These are phyloP conservation scores for Acorus gramineus DNA, from an alignment of 106 monocot species.

Conservation along the genomic window DNA sequence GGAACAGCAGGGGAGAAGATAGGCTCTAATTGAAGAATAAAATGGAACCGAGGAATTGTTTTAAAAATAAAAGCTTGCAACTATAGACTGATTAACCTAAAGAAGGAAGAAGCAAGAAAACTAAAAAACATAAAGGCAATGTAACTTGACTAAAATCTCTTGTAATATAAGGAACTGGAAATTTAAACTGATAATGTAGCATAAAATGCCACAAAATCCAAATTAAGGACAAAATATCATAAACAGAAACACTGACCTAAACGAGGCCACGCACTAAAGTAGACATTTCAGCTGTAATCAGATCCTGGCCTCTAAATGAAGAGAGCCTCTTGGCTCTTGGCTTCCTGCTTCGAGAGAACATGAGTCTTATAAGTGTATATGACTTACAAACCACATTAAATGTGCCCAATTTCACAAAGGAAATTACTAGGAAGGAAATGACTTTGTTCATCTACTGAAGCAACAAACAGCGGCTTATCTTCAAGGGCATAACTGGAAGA, in stretches of 20 bases:
- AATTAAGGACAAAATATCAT: slow-evolving; percentile 30
- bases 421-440: slow-evolving; percentile 40
- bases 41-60: too few relatives aligned
- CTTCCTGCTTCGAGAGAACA: slow-evolving; percentile 88
- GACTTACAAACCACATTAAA: slow-evolving; percentile 33
- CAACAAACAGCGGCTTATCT: slow-evolving; percentile 20
- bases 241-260: slow-evolving; percentile 97
- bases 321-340: slow-evolving; percentile 79
- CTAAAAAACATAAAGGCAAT: not conserved
- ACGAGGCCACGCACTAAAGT: slow-evolving; percentile 58
- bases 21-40: too few relatives aligned
- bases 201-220: slow-evolving; percentile 9
- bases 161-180: slow-evolving; percentile 18
- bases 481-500: slow-evolving; percentile 7
- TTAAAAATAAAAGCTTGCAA: too few relatives aligned
- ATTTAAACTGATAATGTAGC: slow-evolving; percentile 1
- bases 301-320: slow-evolving; percentile 65
- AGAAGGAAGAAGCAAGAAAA: not conserved
- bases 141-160: slow-evolving; percentile 5
- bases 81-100: not conserved
- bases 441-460: slow-evolving; percentile 22
- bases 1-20: too few relatives aligned
- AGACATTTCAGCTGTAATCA: slow-evolving; percentile 85
- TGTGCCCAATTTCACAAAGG: slow-evolving; percentile 50
- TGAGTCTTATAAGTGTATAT: slow-evolving; percentile 60